phyloP scores from a whole-genome alignment of 2,329 filamentous ascomycete genomes.

The Apiospora hydei region DNA sequence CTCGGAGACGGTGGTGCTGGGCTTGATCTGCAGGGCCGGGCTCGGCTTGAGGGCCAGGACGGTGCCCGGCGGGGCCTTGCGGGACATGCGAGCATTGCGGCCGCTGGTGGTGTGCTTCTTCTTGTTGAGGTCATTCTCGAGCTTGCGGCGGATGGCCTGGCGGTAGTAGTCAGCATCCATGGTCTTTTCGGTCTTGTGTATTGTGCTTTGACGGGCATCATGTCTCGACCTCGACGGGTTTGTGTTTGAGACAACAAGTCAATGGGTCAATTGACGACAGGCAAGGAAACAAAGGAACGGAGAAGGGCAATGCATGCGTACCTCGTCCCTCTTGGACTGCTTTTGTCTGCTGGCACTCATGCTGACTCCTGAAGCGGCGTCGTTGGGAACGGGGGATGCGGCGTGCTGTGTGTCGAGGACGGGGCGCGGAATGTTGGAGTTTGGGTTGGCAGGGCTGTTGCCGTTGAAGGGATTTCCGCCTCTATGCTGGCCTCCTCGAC shows the following conservation, averaged over 20 bases:
- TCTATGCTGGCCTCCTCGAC: slow-evolving; percentile 62
- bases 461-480: slow-evolving; percentile 58
- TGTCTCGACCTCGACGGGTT: neutral
- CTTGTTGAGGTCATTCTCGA: slow-evolving; percentile 97
- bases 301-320: slow-evolving; percentile 54
- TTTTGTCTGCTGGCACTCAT: slow-evolving; percentile 96
- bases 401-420: slow-evolving; percentile 63
- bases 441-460: slow-evolving; percentile 59
- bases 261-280: slow-evolving; percentile 21
- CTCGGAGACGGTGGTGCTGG: slow-evolving; percentile 89
- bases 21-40: slow-evolving; percentile 96
- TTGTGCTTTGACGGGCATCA: neutral
- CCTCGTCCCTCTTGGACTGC: slow-evolving; percentile 98
- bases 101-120: slow-evolving; percentile 80
- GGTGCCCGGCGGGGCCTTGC: slow-evolving; percentile 94
- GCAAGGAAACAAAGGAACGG: slow-evolving; percentile 22
- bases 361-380: slow-evolving; percentile 75
- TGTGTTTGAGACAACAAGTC: neutral
- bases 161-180: slow-evolving; percentile 43
- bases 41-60: slow-evolving; percentile 96
- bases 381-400: slow-evolving; percentile 52
- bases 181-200: neutral
- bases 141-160: slow-evolving; percentile 94
- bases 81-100: slow-evolving; percentile 80
- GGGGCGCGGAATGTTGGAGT: slow-evolving; percentile 75